Evolutionary conservation across 2,329 filamentous ascomycete genomes (phyloP).

Genomic region (Aspergillus thermomutatus): DNA sequence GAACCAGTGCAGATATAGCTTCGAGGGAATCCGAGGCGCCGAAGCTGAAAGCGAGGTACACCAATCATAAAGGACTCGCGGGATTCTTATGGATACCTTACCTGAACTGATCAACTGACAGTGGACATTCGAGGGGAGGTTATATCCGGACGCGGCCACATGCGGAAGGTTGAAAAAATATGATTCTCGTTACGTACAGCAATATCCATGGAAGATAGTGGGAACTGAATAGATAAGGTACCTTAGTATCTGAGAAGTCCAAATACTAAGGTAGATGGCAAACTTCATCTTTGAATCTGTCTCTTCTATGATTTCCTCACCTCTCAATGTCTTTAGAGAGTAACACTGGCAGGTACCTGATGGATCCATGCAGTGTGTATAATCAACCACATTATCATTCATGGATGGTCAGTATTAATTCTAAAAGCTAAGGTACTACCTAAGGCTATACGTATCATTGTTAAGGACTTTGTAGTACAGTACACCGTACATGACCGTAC

Average conservation of each 20-base stretch:
- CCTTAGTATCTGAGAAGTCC: no score
- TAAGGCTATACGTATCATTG: background rate
- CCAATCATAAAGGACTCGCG: constrained; percentile 1
- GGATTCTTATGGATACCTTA: background rate
- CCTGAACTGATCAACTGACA: background rate
- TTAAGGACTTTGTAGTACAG: background rate
- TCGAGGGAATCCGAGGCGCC: constrained; percentile 3
- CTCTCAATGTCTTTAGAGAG: background rate
- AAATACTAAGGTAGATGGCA: background rate
- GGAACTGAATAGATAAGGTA: background rate
- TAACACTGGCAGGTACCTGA: background rate
- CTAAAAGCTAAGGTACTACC: background rate
- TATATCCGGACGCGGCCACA: background rate
- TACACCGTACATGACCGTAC: background rate
- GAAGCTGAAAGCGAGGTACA: constrained; percentile 1
- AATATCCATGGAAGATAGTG: background rate
- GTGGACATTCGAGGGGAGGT: background rate
- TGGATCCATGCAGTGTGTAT: background rate
- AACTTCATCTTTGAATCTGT: background rate
- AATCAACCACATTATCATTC: background rate
- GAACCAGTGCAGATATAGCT: constrained; percentile 1
- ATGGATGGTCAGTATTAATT: background rate
- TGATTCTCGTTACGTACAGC: background rate
- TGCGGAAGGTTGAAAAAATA: background rate
- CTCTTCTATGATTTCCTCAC: background rate